These are phyloP conservation scores for Hordeum marinum DNA, from an alignment of 176 grass and related monocot genomes.

Conservation along the genomic window DNA sequence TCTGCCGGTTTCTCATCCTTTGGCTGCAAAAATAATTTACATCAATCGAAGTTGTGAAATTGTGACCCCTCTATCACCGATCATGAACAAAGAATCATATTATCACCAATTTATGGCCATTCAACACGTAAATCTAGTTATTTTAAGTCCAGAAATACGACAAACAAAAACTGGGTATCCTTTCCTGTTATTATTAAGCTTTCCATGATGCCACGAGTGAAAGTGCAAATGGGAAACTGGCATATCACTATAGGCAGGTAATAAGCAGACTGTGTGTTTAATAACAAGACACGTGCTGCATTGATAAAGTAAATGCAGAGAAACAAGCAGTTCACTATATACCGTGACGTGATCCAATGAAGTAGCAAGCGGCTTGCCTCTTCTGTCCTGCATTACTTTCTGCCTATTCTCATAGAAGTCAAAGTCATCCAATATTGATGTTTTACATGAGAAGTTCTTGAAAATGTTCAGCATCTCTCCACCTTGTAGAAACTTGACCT, in stretches of 20 bases:
- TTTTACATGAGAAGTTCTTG: conserved; percentile 77
- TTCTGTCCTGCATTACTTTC: conserved; percentile 85
- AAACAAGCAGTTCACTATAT: conserved; percentile 17
- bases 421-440: conserved; percentile 91
- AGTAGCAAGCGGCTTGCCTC: conserved; percentile 40
- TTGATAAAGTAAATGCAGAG: not conserved
- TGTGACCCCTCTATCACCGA: too few relatives aligned
- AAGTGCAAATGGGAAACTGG: not conserved
- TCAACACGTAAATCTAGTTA: conserved; percentile 5
- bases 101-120: not conserved
- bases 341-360: conserved; percentile 39
- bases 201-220: not conserved
- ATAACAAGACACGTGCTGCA: not conserved
- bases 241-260: not conserved
- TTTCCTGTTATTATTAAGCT: conserved; percentile 3
- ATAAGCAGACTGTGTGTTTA: not conserved
- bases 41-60: not conserved
- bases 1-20: conserved; percentile 30
- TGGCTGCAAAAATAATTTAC: conserved; percentile 33
- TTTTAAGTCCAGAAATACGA: conserved; percentile 4
- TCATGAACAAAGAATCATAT: too few relatives aligned
- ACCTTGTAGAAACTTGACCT: conserved; percentile 83
- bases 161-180: not conserved
- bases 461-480: conserved; percentile 79
- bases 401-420: conserved; percentile 86